Conservation (phyloP, 2,329 filamentous ascomycete species). For the Pyrenophora graminea region DNA sequence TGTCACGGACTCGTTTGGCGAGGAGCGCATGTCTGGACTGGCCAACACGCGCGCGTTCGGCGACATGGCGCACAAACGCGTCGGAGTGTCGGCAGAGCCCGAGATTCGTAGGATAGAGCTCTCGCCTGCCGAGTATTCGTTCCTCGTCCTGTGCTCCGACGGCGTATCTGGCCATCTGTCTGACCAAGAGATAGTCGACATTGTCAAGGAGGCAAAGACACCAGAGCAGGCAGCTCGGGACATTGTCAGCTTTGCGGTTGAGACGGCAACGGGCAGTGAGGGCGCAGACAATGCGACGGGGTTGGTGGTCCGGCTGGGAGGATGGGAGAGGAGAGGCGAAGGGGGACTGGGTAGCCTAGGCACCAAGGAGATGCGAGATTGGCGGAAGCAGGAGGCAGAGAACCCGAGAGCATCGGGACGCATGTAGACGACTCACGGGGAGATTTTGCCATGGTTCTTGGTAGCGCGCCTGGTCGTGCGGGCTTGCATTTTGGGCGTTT, state of each 20-base stretch:
- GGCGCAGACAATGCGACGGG: constrained; percentile 66
- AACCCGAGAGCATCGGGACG: constrained; percentile 77
- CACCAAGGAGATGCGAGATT: constrained; percentile 89
- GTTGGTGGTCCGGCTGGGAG: constrained; percentile 65
- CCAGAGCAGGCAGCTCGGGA: constrained; percentile 81
- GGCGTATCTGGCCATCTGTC: constrained; percentile 83
- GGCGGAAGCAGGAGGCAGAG: constrained; percentile 75
- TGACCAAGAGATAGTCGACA: constrained; percentile 95
- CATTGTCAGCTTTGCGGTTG: constrained; percentile 85
- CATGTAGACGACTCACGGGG: constrained; percentile 44
- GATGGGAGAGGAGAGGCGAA: constrained; percentile 73
- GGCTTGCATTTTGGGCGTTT: constrained; percentile 12
- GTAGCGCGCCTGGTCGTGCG: background rate
- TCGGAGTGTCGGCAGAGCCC: constrained; percentile 92
- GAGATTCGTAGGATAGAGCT: constrained; percentile 82
- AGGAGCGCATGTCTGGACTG: constrained; percentile 90
- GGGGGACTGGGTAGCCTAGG: constrained; percentile 87
- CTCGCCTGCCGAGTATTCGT: constrained; percentile 81
- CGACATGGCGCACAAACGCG: constrained; percentile 86
- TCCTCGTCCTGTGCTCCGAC: constrained; percentile 86
- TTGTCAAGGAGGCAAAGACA: constrained; percentile 90
- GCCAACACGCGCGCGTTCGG: constrained; percentile 95
- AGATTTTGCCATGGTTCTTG: background rate
- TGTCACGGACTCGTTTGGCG: constrained; percentile 94
- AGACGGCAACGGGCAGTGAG: constrained; percentile 64